phyloP scores from a whole-genome alignment of 257 asterid genomes.

The Nicotiana attenuata region DNA sequence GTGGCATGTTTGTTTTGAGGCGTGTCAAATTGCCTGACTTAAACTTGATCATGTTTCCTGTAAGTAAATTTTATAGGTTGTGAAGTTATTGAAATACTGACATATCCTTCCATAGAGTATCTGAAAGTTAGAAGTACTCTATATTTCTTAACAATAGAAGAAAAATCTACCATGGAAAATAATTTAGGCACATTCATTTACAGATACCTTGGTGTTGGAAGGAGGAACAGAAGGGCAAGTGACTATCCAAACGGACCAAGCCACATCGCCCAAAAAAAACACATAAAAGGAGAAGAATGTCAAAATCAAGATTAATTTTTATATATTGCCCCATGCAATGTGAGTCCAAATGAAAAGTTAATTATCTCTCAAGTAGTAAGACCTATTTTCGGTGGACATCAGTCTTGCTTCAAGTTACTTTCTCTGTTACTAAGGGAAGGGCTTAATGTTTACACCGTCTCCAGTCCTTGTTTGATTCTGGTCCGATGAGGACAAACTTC shows the following conservation, averaged over 20 bases:
- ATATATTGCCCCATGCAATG: background rate
- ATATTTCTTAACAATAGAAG: background rate
- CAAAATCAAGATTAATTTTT: background rate
- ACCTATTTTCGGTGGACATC: background rate
- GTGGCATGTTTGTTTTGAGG: constrained; percentile 85
- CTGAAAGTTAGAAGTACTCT: background rate
- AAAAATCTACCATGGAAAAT: background rate
- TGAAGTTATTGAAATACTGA: constrained; percentile 9
- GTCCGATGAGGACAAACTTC: background rate
- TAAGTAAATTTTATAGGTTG: constrained; percentile 13
- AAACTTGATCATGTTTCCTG: constrained; percentile 94
- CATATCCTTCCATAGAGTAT: background rate
- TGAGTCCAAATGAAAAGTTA: background rate
- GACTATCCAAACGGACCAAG: background rate
- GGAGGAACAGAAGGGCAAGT: background rate
- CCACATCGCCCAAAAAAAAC: background rate
- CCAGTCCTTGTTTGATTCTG: background rate
- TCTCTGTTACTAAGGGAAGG: background rate
- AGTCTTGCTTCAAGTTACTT: background rate
- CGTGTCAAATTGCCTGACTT: constrained; percentile 75
- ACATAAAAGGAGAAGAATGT: background rate
- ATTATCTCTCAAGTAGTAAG: background rate
- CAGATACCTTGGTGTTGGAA: background rate
- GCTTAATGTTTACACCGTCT: background rate
- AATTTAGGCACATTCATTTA: background rate